Conservation (phyloP, 495 filamentous ascomycete genomes). For the Chaetomium tenue region DNA sequence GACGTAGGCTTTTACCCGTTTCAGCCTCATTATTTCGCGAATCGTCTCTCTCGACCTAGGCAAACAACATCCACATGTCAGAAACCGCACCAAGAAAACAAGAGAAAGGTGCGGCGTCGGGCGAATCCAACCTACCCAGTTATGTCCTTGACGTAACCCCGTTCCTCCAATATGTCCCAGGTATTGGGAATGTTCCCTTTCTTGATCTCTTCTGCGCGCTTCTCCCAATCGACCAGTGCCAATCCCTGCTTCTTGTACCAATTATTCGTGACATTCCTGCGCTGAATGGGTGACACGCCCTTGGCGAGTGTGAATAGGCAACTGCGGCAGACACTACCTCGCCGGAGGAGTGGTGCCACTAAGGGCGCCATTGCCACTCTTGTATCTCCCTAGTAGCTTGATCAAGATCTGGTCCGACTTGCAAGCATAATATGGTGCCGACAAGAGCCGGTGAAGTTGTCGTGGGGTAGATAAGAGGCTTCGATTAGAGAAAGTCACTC, state of each 20-base stretch:
- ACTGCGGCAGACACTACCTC: constrained; percentile 25
- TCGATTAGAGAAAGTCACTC: background rate
- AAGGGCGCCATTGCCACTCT: constrained; percentile 23
- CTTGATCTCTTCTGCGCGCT: constrained; percentile 55
- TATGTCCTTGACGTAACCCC: constrained; percentile 75
- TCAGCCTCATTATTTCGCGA: constrained; percentile 64
- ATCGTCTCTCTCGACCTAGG: constrained; percentile 58
- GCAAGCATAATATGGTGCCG: background rate
- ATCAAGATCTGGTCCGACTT: background rate
- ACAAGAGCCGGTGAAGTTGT: background rate
- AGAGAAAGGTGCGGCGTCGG: background rate
- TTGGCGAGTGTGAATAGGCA: constrained; percentile 5
- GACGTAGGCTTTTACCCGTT: constrained; percentile 76
- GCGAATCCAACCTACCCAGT: constrained; percentile 64
- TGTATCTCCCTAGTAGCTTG: background rate
- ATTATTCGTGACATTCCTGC: background rate
- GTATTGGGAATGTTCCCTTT: constrained; percentile 62
- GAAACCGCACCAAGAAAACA: background rate
- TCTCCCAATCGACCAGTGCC: constrained; percentile 58
- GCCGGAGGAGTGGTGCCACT: constrained; percentile 18
- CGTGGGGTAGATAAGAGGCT: constrained; percentile 8
- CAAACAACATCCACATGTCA: background rate
- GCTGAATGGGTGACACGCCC: constrained; percentile 12
- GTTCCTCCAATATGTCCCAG: constrained; percentile 69
- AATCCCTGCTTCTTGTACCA: constrained; percentile 47